Evolutionary conservation across 108 stramenopile species (phyloP), one percentile per base, ranked within the genome.

Genomic region (Nitzschia sp.): DNA sequence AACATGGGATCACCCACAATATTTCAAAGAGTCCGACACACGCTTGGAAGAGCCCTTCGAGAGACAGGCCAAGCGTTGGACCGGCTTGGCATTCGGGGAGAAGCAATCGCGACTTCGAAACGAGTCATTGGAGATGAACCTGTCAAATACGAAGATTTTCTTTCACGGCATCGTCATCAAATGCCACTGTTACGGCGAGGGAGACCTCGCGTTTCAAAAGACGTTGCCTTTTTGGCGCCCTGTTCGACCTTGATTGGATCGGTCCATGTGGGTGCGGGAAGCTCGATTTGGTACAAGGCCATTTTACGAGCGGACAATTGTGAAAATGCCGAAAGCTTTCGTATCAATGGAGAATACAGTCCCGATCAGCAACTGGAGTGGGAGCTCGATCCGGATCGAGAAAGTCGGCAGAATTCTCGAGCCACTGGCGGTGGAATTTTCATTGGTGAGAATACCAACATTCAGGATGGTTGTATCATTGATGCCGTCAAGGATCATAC

Each of bases 1-100:
- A 54, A 5, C 23, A 67, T 68, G 67, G 59, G 61, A n/a, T 46
- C 62, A n/a, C 90, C 85, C 23, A 79, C 86, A 35, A 55, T 87
- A 17, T 49, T 76, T 49, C 72, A 80, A 51, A 69, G 75, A 3
- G 25, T 91, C 24, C 83, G 90, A 38, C 91, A 95, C 51, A 78
- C 81, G 21, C 58, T 95, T 33, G 86, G 88, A 13, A 83, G 91
- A 18, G 89, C 90, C 23, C 73, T 95, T 11, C 86, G 94, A 32
- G 94, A 95, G 77, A 93, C 91, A 8, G 94, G 91, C 34, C 94
- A 93, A 76, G 85, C 85, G 25, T 46, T 95, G 60, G 94, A 95
- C 55, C 80, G 94, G 8, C 77, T 82, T 27, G 94, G 91, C 21
- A 48, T 91, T 8, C 67, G 83, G 33, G 89, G 84, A 15, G 59